Percentiles rank a stretch among this genome's conserved stretches.
phyloP scores from a whole-genome alignment of 257 asterid species.

The Nicotiana obtusifolia region DNA sequence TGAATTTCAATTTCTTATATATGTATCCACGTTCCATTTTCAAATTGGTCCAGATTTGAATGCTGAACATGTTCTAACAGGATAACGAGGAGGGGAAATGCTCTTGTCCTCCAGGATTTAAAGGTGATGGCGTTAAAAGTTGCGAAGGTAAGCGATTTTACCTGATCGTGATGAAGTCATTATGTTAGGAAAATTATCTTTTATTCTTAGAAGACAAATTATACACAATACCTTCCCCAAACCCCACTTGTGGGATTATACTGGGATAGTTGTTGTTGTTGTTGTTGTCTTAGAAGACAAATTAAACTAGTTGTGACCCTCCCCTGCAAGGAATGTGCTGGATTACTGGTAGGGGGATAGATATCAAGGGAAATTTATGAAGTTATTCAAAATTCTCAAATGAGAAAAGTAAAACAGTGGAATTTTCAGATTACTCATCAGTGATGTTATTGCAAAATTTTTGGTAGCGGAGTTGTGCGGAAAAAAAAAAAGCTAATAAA shows the following conservation, averaged over 20 bases:
- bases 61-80: constrained; percentile 29
- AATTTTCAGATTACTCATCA: neutral
- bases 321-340: neutral
- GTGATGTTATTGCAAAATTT: neutral
- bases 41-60: constrained; percentile 4
- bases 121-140: constrained; percentile 70
- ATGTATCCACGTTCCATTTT: neutral
- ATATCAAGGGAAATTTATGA: neutral
- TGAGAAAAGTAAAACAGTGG: neutral
- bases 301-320: neutral
- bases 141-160: constrained; percentile 57
- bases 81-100: constrained; percentile 68
- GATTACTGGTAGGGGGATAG: neutral
- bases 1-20: neutral
- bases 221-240: neutral
- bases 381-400: neutral
- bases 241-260: no score
- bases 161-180: neutral
- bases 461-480: neutral
- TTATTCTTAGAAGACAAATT: neutral
- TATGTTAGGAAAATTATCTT: neutral
- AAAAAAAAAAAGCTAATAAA: neutral
- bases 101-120: constrained; percentile 74
- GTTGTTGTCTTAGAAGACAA: neutral
- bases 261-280: no score